These are phyloP conservation scores for Cyclocybe aegerita DNA, from an alignment of 768 basidiomycete genomes.

Conservation along the genomic window DNA sequence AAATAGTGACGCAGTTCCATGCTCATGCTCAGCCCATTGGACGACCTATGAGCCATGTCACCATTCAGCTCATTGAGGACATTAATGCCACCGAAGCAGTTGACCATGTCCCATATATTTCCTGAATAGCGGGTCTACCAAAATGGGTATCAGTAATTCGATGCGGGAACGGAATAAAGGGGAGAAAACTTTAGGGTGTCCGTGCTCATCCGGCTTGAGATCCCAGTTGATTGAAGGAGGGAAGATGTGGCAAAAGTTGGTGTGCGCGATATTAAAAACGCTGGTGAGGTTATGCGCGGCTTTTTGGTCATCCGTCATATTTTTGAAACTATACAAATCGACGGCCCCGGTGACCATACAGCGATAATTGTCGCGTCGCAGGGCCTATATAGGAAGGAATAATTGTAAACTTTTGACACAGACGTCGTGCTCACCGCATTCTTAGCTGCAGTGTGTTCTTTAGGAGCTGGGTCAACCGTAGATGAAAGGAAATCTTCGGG, in stretches of 20 bases:
- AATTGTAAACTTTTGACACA: neutral
- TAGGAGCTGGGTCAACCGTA: conserved; percentile 3
- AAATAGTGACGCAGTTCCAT: too few species aligned
- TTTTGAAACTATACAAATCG: neutral
- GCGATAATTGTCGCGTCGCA: conserved; percentile 7
- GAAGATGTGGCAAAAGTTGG: conserved; percentile 9
- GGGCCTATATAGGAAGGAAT: conserved; percentile 5
- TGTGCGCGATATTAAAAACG: neutral
- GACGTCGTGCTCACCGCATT: conserved; percentile 3
- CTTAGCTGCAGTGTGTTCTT: conserved; percentile 6
- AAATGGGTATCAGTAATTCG: too few species aligned
- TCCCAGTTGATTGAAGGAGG: conserved; percentile 8
- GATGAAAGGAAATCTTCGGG: conserved; percentile 1
- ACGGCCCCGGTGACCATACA: conserved; percentile 3
- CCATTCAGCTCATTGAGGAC: too few species aligned
- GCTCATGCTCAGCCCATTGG: too few species aligned
- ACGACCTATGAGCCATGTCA: too few species aligned
- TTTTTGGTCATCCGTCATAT: neutral
- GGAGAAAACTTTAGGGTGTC: conserved; percentile 1
- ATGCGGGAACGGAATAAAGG: too few species aligned
- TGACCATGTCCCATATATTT: too few species aligned
- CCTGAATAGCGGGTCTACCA: too few species aligned
- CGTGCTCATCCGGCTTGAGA: neutral
- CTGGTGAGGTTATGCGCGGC: neutral
- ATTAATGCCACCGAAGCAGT: too few species aligned